Percentiles rank a stretch among this genome's conserved stretches.
These are phyloP conservation scores for Talaromyces thailandensis DNA, from an alignment of 495 filamentous ascomycete genomes.

Conservation along the genomic window DNA sequence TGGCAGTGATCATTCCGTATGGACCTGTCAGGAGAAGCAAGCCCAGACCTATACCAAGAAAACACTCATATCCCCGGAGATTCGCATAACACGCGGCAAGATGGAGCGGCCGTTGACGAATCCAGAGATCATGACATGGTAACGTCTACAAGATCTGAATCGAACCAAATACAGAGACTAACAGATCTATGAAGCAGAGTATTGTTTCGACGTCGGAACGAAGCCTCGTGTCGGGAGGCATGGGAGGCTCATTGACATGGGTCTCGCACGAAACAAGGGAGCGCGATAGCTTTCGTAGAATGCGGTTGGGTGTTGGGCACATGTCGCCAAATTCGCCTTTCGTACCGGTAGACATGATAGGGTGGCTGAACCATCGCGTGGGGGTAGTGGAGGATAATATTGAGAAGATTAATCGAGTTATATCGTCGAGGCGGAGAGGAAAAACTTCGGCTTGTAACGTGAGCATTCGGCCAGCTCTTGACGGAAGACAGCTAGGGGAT, in stretches of 20 bases:
- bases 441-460: not conserved
- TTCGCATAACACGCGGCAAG: not conserved
- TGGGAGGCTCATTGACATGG: slow-evolving; percentile 17
- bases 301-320: slow-evolving; percentile 10
- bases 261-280: slow-evolving; percentile 8
- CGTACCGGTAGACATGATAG: slow-evolving; percentile 12
- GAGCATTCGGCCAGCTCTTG: slow-evolving; percentile 7
- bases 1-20: not conserved
- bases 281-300: slow-evolving; percentile 12
- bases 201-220: not conserved
- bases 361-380: slow-evolving; percentile 13
- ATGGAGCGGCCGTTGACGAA: not conserved
- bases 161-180: not conserved
- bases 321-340: slow-evolving; percentile 15
- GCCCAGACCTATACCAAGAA: not conserved
- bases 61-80: not conserved
- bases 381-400: not conserved
- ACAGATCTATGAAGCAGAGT: slow-evolving; percentile 4
- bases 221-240: slow-evolving; percentile 10
- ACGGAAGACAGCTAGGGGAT: slow-evolving; percentile 12
- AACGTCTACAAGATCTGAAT: not conserved
- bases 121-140: not conserved
- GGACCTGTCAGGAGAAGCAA: not conserved
- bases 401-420: not conserved
- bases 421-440: not conserved